Conservation (phyloP, 257 asterid genomes). For the Rehmannia glutinosa region DNA sequence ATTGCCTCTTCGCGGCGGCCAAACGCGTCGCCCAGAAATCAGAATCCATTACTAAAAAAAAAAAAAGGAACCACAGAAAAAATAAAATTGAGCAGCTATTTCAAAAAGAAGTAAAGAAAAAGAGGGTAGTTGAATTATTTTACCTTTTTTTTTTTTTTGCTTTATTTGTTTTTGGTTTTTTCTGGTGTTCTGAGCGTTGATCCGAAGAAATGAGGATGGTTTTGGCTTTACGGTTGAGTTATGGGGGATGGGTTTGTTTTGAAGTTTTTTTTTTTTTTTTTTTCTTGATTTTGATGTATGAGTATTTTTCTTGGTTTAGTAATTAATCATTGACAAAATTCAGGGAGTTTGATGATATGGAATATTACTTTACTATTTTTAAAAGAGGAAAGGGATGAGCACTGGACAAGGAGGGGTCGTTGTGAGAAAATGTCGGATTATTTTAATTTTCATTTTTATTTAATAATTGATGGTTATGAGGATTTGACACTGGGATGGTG, state of each 20-base stretch:
- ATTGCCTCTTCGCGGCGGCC: conserved; percentile 77
- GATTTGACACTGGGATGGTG: too few species aligned
- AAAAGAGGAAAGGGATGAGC: neutral
- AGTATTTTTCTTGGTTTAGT: neutral
- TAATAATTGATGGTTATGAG: too few species aligned
- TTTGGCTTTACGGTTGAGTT: conserved; percentile 27
- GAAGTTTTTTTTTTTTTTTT: neutral
- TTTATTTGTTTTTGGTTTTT: too few species aligned
- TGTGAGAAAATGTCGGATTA: conserved; percentile 28
- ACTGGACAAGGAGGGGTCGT: conserved; percentile 16
- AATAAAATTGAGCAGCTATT: too few species aligned
- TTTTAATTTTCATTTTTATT: too few species aligned
- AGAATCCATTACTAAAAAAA: conserved; percentile 50
- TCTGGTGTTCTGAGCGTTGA: too few species aligned
- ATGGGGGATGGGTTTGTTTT: conserved; percentile 2
- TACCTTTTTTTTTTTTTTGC: too few species aligned
- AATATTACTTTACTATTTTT: neutral
- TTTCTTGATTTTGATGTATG: conserved; percentile 13
- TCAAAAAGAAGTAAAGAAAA: too few species aligned
- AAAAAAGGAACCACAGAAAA: neutral
- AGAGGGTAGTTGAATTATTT: neutral
- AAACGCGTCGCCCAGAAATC: conserved; percentile 76
- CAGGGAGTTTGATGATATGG: too few species aligned
- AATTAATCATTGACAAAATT: neutral
- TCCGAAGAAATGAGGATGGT: conserved; percentile 20